Evolutionary conservation across 768 basidiomycete genomes (phyloP), one percentile per base, ranked within the genome.

Genomic region (Leccinum fibrillosum): DNA sequence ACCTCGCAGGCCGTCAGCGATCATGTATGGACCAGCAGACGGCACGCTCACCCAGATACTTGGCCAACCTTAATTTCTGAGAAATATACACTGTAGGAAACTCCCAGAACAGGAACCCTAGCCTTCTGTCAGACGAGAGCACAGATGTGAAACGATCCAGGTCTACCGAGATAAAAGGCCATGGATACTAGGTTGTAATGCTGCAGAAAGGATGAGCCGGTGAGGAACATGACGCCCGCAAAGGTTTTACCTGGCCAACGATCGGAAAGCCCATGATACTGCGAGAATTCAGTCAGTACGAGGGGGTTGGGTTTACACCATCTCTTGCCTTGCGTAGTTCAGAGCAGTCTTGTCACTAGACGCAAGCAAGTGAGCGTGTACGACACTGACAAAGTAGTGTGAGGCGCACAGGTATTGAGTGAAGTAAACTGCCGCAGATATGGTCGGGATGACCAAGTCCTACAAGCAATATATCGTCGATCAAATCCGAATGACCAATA

Each of bases 221-320:
- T 0, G 17, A 54, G 13, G 49, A 26, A 28, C 26, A 11, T 34
- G 54, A 47, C n/a, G 51, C 19, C 8, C 21, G 5, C 28, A 21
- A 54, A 45, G 13, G 9, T 39, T 63, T 49, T 64, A 82, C 84
- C 77, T 85, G 80, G 39, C 85, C 86, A 3, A 70, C 76, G 61
- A 88, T 85, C 2, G 86, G 86, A 45, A 89, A 76, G 3, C 82
- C 82, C 85, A 87, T 86, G 59, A 88, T 80, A 62, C 83, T 84
- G 52, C 10, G 19, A 26, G 62, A 55, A 5, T 13, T 64, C 53
- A 5, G 10, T 71, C 23, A 54, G 52, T 32, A 51, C 25, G 45
- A 28, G 5, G 8, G 7, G 9, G 23, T 35, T 0, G 15, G 17
- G 8, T 19, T 19, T n/a, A 21, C 8, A 9, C 17, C 17, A 17